These are phyloP conservation scores for Nakazawaea siamensis DNA, from an alignment of 805 yeast species.

Conservation along the genomic window DNA sequence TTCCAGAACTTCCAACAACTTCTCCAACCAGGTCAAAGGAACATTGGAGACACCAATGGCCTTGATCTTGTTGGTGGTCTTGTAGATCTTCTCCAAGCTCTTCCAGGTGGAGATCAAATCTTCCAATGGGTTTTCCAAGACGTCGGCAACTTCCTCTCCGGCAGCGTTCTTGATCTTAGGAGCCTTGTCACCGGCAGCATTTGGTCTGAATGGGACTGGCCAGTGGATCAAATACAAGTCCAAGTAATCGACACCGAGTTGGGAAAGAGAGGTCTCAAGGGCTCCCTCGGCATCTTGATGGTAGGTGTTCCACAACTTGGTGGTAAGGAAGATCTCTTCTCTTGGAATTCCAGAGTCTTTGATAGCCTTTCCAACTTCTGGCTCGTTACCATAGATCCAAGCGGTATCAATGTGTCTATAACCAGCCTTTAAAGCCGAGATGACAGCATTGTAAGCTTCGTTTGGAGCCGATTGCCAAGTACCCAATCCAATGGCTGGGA, in stretches of 20 bases:
- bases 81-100: constrained; percentile 47
- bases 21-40: constrained; percentile 42
- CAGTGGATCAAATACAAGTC: constrained; percentile 78
- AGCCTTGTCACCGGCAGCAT: constrained; percentile 19
- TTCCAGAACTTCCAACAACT: constrained; percentile 38
- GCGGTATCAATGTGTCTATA: constrained; percentile 79
- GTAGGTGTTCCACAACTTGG: constrained; percentile 56
- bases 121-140: constrained; percentile 19
- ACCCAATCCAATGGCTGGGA: constrained; percentile 69
- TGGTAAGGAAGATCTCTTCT: constrained; percentile 59
- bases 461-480: constrained; percentile 57
- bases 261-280: constrained; percentile 48
- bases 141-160: constrained; percentile 23
- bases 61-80: constrained; percentile 36
- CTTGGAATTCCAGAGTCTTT: constrained; percentile 55
- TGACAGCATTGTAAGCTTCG: constrained; percentile 37
- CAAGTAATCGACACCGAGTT: constrained; percentile 65
- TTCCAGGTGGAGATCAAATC: constrained; percentile 53
- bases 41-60: constrained; percentile 77
- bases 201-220: constrained; percentile 53
- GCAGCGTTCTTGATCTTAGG: constrained; percentile 18
- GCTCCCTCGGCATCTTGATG: constrained; percentile 45
- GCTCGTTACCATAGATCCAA: constrained; percentile 59
- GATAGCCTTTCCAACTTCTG: constrained; percentile 48
- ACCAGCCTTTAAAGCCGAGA: constrained; percentile 54